Evolutionary conservation across 1,284 basidiomycete species (phyloP).

Genomic region (Ganoderma sinense): DNA sequence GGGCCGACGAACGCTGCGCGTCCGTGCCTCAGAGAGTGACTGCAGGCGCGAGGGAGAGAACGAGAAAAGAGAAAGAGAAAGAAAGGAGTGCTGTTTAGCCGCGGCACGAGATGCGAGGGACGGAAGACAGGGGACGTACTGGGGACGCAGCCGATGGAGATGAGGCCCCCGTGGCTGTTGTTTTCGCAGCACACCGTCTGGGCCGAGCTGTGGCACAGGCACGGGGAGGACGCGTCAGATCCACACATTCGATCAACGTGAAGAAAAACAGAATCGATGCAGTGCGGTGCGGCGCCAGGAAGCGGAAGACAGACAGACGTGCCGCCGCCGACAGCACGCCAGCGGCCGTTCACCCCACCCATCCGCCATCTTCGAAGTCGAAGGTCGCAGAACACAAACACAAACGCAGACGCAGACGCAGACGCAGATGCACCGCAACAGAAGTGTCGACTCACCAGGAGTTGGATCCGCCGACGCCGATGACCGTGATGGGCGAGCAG

Average conservation of each 20-base stretch:
- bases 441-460: constrained; percentile 34
- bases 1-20: not conserved
- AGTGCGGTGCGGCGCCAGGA: not conserved
- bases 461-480: constrained; percentile 30
- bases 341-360: not conserved
- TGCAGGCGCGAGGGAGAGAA: too few species aligned
- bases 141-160: constrained; percentile 29
- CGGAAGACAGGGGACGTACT: constrained; percentile 16
- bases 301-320: not conserved
- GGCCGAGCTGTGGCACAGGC: constrained; percentile 12
- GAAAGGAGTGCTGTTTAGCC: not conserved
- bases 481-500: constrained; percentile 37
- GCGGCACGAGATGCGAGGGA: not conserved
- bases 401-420: not conserved
- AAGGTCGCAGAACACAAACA: not conserved
- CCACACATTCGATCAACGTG: not conserved
- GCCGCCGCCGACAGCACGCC: not conserved
- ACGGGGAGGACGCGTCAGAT: not conserved
- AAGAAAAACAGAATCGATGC: not conserved
- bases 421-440: too few species aligned
- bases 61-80: not conserved
- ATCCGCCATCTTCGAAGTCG: not conserved
- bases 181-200: constrained; percentile 28
- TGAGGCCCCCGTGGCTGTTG: constrained; percentile 24
- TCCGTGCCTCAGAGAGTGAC: constrained; percentile 7